These are phyloP conservation scores for Fonsecaea nubica DNA, from an alignment of 2,329 filamentous ascomycete genomes.

Conservation along the genomic window DNA sequence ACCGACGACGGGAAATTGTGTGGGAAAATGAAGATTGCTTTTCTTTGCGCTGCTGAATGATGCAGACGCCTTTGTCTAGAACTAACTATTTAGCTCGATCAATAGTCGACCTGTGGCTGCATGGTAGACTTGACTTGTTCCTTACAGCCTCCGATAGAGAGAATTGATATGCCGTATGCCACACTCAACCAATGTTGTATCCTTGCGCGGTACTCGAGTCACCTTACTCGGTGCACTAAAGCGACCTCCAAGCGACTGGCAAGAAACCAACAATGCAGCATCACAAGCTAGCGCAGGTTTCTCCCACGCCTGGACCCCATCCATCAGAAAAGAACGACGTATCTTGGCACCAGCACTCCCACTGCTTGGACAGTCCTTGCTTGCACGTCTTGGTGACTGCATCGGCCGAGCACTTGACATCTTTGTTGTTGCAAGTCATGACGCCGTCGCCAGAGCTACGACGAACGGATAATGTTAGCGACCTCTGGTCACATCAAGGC, in stretches of 20 bases:
- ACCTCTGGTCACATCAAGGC: no score
- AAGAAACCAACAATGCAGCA: background rate
- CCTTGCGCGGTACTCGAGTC: background rate
- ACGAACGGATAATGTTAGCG: background rate
- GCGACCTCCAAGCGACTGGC: background rate
- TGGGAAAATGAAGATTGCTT: background rate
- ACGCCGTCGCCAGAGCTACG: background rate
- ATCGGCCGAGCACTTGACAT: background rate
- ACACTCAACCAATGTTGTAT: background rate
- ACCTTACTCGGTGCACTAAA: background rate
- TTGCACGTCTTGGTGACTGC: conserved; percentile 4
- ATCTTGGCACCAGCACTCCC: conserved; percentile 12
- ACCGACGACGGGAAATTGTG: background rate
- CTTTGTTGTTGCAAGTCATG: conserved; percentile 10
- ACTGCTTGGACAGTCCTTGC: background rate
- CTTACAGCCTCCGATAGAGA: background rate
- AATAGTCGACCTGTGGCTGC: background rate
- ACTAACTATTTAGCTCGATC: background rate
- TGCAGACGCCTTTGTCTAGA: background rate
- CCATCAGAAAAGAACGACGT: background rate
- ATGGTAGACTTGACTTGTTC: background rate
- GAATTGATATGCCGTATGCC: background rate
- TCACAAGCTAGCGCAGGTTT: background rate
- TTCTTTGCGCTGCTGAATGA: background rate
- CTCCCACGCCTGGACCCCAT: background rate